Base-by-base conservation (phyloP, 2,329 filamentous ascomycete species). In the Fusarium dimerum region DNA sequence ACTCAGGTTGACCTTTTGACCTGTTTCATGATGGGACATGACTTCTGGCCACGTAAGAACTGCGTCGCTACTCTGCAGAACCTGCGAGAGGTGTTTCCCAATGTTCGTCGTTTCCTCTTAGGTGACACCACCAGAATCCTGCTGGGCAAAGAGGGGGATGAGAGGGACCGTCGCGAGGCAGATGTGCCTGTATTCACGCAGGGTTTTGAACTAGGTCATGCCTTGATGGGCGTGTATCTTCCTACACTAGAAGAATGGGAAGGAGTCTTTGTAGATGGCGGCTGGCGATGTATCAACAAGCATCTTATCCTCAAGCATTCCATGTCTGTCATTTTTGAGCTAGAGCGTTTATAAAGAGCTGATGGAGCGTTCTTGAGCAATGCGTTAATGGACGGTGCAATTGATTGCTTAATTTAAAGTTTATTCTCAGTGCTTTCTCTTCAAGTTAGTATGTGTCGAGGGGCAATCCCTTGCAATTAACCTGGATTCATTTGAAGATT, bases 11-110 rank as follows among this genome's bases (percentile, higher is more conserved):
- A 57, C 42, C 46, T 55, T 12, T 16, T 59, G 26, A 59, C 54
- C 6, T 54, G 45, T 15, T 59, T 59, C 47, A 47, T 59, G 51
- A 59, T 57, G 56, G 56, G 56, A 0, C 54, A 59, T 39, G 54
- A 59, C 47, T 59, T 59, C 40, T 59, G 56, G 56, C 56, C 56
- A 2, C 54, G 54, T 11, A 51, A 59, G n/a, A 53, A 47, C 32
- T 59, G 56, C 44, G 47, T 51, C 41, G 29, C 17, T 10, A 52
- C 55, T 4, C 43, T 57, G 18, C 42, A 45, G 11, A 16, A 39
- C 12, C 36, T 57, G 5, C 42, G 52, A 3, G 26, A 48, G 34
- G 48, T 50, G n/a, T 57, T 52, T 36, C 49, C 55, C n/a, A 55
- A 48, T 4, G 52, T 48, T 10, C 48, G 44, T 7, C 47, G 47